phyloP scores from a whole-genome alignment of 1,284 basidiomycete genomes.

The Kwoniella shivajii region DNA sequence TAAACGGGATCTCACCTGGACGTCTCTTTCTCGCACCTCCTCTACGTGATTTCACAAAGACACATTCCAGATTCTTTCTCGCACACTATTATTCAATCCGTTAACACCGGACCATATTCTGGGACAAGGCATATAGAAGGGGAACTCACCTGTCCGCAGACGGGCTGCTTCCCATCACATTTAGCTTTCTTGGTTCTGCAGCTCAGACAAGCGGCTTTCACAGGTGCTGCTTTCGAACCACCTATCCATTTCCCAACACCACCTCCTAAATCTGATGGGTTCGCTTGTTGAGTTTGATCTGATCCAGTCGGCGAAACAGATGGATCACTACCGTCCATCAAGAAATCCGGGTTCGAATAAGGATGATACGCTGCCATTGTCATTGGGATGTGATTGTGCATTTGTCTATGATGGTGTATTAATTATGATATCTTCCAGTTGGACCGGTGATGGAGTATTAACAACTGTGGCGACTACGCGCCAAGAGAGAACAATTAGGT shows the following conservation, averaged over 20 bases:
- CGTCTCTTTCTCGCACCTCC: conserved; percentile 53
- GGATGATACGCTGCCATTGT: conserved; percentile 14
- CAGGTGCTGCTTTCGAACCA: conserved; percentile 32
- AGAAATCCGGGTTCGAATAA: conserved; percentile 4
- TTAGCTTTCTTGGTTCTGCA: conserved; percentile 54
- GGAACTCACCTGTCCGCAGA: conserved; percentile 51
- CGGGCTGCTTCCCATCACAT: conserved; percentile 52
- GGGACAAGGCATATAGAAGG: background rate
- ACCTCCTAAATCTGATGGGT: background rate
- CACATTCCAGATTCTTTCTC: conserved; percentile 48
- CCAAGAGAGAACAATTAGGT: too few species aligned
- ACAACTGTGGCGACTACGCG: too few species aligned
- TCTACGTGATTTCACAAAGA: conserved; percentile 53
- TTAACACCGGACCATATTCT: background rate
- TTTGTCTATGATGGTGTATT: background rate
- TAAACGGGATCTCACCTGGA: conserved; percentile 40
- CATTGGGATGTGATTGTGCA: background rate
- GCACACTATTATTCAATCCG: conserved; percentile 34
- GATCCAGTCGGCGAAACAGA: background rate
- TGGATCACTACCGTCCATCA: too few species aligned
- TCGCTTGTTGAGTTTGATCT: background rate
- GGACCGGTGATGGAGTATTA: too few species aligned
- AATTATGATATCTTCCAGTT: too few species aligned
- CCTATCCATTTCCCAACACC: conserved; percentile 13
- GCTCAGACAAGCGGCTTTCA: conserved; percentile 53